Percentiles rank a stretch among this genome's conserved stretches.
Conservation (phyloP, 257 asterid genomes). For the Gardenia jasminoides region DNA sequence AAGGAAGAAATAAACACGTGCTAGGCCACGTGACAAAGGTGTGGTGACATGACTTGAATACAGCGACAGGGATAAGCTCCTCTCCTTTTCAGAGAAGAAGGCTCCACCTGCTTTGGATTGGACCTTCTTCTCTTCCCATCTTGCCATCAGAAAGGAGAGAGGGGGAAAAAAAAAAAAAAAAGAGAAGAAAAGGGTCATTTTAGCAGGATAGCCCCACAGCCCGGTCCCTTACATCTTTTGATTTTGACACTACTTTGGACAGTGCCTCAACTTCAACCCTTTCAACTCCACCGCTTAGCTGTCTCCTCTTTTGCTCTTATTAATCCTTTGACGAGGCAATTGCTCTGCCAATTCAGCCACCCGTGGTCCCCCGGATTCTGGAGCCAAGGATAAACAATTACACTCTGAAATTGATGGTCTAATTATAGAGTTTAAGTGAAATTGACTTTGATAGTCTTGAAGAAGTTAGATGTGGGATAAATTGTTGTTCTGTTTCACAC, state of each 20-base stretch:
- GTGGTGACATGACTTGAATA: background rate
- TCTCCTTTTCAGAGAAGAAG: constrained; percentile 17
- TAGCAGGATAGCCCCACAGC: constrained; percentile 14
- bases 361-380: background rate
- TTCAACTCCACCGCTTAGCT: background rate
- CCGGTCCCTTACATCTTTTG: background rate
- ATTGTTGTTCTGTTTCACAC: too few relatives aligned
- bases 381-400: too few relatives aligned
- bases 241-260: constrained; percentile 1
- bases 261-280: constrained; percentile 10
- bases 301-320: background rate
- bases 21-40: constrained; percentile 10
- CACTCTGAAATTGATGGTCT: too few relatives aligned
- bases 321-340: background rate
- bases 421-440: too few relatives aligned
- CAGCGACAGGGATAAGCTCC: constrained; percentile 24
- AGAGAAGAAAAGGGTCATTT: background rate
- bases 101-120: background rate
- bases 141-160: background rate
- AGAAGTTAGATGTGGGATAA: too few relatives aligned
- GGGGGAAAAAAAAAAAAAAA: too few relatives aligned
- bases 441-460: too few relatives aligned
- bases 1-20: background rate
- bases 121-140: background rate
- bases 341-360: background rate